phyloP scores from a whole-genome alignment of 140 eudicot genomes.

The Cichorium intybus region DNA sequence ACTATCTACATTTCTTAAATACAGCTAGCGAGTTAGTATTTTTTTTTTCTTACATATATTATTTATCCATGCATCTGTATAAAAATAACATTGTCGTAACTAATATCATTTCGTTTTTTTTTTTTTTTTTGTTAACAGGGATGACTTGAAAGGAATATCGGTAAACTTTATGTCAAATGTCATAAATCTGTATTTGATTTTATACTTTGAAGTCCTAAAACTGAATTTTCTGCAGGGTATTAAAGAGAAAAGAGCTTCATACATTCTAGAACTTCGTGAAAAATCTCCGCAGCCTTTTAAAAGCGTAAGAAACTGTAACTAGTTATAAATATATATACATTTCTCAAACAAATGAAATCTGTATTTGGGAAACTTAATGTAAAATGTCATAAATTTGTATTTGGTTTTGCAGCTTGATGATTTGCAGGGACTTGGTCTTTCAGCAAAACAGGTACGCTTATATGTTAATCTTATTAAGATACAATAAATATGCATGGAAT shows the following conservation, averaged over 20 bases:
- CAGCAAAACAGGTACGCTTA: constrained; percentile 75
- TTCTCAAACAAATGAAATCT: not conserved
- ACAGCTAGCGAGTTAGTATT: constrained; percentile 82
- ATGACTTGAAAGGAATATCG: constrained; percentile 58
- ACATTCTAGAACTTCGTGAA: constrained; percentile 78
- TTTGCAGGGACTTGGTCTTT: constrained; percentile 72
- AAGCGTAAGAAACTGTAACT: constrained; percentile 43
- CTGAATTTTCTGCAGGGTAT: constrained; percentile 53
- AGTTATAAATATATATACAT: not conserved
- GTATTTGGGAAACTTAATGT: no score
- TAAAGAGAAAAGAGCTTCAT: constrained; percentile 85
- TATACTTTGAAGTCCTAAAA: not conserved
- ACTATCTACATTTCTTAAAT: constrained; percentile 62
- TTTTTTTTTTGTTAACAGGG: constrained; percentile 43
- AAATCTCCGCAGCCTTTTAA: constrained; percentile 87
- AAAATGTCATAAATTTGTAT: no score
- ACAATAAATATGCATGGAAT: no score
- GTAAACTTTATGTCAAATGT: constrained; percentile 32
- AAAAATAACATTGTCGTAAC: not conserved
- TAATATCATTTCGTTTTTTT: constrained; percentile 3
- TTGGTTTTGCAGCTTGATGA: constrained; percentile 74
- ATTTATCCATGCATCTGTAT: not conserved
- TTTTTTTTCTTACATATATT: not conserved
- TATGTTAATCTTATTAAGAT: not conserved
- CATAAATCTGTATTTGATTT: not conserved